Percentiles rank a stretch among this genome's conserved stretches.
phyloP scores from a whole-genome alignment of 2,329 filamentous ascomycete species.

The Alternaria angustiovoidea region DNA sequence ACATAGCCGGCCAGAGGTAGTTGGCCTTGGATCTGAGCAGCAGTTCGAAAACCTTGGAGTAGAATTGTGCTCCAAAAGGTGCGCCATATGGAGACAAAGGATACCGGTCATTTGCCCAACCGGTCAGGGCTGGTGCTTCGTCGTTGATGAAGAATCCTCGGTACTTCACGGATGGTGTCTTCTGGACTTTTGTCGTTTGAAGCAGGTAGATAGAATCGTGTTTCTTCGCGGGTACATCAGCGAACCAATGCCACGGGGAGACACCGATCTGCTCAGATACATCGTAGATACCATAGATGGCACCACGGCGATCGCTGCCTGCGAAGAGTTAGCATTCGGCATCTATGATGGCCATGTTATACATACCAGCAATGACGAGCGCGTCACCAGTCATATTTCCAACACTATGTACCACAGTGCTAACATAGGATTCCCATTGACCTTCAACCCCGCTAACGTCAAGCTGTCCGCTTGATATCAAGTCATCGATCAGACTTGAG shows the following conservation, averaged over 20 bases:
- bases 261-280: constrained; percentile 78
- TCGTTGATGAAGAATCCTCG: constrained; percentile 76
- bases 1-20: constrained; percentile 77
- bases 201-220: constrained; percentile 65
- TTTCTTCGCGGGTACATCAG: constrained; percentile 65
- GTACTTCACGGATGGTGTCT: constrained; percentile 70
- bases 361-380: constrained; percentile 68
- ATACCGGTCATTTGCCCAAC: constrained; percentile 69
- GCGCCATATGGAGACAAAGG: constrained; percentile 55
- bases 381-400: constrained; percentile 65
- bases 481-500: constrained; percentile 67
- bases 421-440: constrained; percentile 75
- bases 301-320: constrained; percentile 69
- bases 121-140: constrained; percentile 71
- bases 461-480: constrained; percentile 65
- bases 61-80: constrained; percentile 67
- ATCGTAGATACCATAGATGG: constrained; percentile 76
- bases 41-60: constrained; percentile 74
- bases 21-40: constrained; percentile 74
- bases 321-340: constrained; percentile 14
- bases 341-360: not conserved
- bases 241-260: constrained; percentile 74
- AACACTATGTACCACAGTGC: constrained; percentile 65
- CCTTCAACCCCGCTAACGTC: constrained; percentile 66
- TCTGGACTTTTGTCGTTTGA: constrained; percentile 63